These are phyloP conservation scores for Diphasiastrum complanatum DNA, from an alignment of 83 land plant genomes.

Conservation along the genomic window DNA sequence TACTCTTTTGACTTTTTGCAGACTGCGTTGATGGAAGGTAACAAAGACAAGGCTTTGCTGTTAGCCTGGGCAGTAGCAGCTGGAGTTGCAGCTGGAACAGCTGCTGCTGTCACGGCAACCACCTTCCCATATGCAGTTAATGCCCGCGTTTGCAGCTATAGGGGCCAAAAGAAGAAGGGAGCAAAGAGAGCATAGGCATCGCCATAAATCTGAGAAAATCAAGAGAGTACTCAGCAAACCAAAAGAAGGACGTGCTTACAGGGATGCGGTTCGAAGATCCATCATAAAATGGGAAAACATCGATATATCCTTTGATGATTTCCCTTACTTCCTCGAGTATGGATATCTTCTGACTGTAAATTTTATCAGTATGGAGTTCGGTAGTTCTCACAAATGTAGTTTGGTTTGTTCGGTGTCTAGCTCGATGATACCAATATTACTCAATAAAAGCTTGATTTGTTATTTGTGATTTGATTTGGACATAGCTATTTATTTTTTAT, in stretches of 20 bases:
- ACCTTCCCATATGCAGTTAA: constrained; percentile 43
- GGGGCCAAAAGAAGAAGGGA: constrained; percentile 36
- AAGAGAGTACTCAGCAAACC: constrained; percentile 34
- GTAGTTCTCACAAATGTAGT: too few relatives aligned
- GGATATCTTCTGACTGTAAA: neutral
- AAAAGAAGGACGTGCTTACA: constrained; percentile 36
- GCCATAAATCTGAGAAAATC: constrained; percentile 36
- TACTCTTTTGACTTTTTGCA: too few relatives aligned
- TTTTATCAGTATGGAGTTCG: neutral
- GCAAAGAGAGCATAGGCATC: constrained; percentile 37
- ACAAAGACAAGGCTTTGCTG: constrained; percentile 29
- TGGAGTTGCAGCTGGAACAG: constrained; percentile 44
- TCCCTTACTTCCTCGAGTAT: constrained; percentile 37
- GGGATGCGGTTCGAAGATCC: constrained; percentile 34
- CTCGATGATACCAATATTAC: too few relatives aligned
- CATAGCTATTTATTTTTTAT: too few relatives aligned
- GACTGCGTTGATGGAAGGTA: constrained; percentile 42
- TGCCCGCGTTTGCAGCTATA: constrained; percentile 34
- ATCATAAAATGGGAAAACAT: constrained; percentile 34
- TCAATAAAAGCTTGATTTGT: too few relatives aligned
- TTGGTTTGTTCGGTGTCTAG: too few relatives aligned
- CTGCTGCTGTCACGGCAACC: constrained; percentile 39
- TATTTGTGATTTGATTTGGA: too few relatives aligned
- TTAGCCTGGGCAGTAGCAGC: constrained; percentile 36
- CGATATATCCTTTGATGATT: constrained; percentile 30